Percentiles rank a stretch among this genome's conserved stretches.
Conservation (phyloP, 2,329 filamentous ascomycete genomes). For the Rosellinia necatrix region DNA sequence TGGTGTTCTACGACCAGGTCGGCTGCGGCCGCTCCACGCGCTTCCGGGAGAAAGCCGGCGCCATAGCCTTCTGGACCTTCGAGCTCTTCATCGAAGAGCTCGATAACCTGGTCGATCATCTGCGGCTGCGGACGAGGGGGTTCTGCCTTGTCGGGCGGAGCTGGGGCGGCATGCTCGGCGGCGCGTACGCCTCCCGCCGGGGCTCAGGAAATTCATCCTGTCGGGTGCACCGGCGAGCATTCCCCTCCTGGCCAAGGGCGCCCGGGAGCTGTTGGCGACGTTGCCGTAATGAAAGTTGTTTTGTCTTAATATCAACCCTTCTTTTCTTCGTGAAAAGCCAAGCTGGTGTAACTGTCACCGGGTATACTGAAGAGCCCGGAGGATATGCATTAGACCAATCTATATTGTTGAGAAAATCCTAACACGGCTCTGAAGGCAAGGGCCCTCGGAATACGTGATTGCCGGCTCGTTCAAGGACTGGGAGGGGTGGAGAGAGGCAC, state of each 20-base stretch:
- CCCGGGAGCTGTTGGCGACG: neutral
- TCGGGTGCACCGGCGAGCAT: slow-evolving; percentile 2
- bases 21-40: slow-evolving; percentile 16
- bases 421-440: slow-evolving; percentile 30
- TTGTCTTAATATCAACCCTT: neutral
- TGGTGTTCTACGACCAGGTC: slow-evolving; percentile 34
- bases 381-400: neutral
- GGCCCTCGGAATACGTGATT: slow-evolving; percentile 36
- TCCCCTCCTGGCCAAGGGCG: neutral
- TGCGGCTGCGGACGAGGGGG: neutral
- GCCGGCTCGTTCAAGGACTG: slow-evolving; percentile 27
- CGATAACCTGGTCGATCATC: slow-evolving; percentile 8
- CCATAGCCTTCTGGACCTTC: slow-evolving; percentile 8
- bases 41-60: neutral
- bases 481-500: slow-evolving; percentile 23
- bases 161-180: slow-evolving; percentile 19
- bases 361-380: neutral
- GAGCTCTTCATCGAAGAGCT: slow-evolving; percentile 12
- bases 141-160: slow-evolving; percentile 5
- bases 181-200: neutral
- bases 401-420: neutral
- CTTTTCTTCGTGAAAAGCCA: neutral
- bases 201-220: slow-evolving; percentile 12
- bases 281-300: no score
- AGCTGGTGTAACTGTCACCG: neutral